Percentiles rank a stretch among this genome's conserved stretches.
phyloP scores from a whole-genome alignment of 768 basidiomycete species.

The Lactifluus subvellereus region DNA sequence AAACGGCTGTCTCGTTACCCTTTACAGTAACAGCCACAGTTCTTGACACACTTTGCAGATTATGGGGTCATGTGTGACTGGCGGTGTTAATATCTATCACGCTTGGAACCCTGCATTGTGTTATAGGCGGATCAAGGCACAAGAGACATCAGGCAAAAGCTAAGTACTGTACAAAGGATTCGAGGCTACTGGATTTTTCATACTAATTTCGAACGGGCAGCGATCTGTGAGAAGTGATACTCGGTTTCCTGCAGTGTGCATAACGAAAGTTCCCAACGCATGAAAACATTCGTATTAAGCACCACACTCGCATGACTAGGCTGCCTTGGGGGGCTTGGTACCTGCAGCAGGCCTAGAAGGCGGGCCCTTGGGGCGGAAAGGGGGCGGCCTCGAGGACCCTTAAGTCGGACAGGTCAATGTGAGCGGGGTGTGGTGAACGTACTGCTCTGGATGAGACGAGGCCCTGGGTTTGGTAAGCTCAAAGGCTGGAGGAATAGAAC shows the following conservation, averaged over 20 bases:
- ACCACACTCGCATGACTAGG: not conserved
- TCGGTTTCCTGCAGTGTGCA: not conserved
- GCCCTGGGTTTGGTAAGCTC: not conserved
- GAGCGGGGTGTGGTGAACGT: not conserved
- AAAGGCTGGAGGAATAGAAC: too few species aligned
- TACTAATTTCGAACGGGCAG: too few species aligned
- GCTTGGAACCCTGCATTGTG: too few species aligned
- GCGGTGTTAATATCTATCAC: too few species aligned
- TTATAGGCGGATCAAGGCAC: too few species aligned
- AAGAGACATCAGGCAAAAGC: too few species aligned
- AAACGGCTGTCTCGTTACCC: too few species aligned
- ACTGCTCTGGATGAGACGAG: not conserved
- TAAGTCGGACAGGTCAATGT: not conserved
- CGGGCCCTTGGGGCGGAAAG: conserved; percentile 14
- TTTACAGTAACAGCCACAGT: too few species aligned
- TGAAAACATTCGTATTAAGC: not conserved
- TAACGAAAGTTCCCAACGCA: not conserved
- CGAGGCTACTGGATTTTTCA: too few species aligned
- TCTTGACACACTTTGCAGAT: too few species aligned
- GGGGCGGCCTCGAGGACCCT: not conserved
- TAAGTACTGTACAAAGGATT: too few species aligned
- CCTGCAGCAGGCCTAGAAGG: not conserved
- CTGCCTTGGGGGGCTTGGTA: not conserved
- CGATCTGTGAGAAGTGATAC: not conserved
- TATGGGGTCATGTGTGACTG: too few species aligned